Evolutionary conservation across 257 asterid species (phyloP).

Genomic region (Solanum rostratum): DNA sequence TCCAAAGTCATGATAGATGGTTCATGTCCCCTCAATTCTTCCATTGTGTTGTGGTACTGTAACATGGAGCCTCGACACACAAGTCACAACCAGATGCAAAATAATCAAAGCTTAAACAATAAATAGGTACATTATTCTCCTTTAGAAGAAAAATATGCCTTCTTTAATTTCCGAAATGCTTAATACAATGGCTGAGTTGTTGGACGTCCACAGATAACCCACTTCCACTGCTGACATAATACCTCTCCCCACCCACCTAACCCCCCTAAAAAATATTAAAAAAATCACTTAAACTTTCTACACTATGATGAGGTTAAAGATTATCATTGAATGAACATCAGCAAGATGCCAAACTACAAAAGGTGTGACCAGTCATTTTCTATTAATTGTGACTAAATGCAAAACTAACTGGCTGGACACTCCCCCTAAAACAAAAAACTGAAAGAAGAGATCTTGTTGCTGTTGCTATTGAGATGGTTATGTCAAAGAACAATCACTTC

Average conservation of each 20-base stretch:
- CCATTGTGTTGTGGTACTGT: not conserved
- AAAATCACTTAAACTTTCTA: not conserved
- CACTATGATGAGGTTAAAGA: not conserved
- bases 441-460: not conserved
- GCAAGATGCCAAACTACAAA: too few relatives aligned
- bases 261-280: too few relatives aligned
- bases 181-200: not conserved
- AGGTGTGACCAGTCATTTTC: not conserved
- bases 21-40: not conserved
- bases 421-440: not conserved
- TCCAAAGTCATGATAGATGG: too few relatives aligned
- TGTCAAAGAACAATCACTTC: not conserved
- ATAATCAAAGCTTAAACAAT: not conserved
- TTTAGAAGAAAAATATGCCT: not conserved
- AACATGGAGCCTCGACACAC: not conserved
- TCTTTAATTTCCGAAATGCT: not conserved
- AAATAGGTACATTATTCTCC: not conserved
- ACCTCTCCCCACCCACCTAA: too few relatives aligned
- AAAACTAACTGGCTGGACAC: not conserved
- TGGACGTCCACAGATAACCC: not conserved
- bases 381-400: not conserved
- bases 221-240: not conserved
- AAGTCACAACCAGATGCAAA: not conserved
- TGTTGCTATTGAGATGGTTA: not conserved
- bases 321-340: too few relatives aligned